phyloP scores from a whole-genome alignment of 179 eudicot genomes.

The Nepenthes alata region DNA sequence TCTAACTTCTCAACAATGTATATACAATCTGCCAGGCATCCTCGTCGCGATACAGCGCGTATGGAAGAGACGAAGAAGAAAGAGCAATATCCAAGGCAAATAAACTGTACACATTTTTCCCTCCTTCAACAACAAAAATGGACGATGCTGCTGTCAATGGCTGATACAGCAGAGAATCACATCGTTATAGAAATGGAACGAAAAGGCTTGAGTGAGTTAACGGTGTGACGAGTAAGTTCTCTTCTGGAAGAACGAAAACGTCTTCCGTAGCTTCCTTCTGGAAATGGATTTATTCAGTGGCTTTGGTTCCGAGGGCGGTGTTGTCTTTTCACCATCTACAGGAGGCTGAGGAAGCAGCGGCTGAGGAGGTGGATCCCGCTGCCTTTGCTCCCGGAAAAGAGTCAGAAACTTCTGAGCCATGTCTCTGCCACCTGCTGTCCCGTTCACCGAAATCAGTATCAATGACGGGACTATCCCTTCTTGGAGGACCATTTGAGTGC shows the following conservation, averaged over 20 bases:
- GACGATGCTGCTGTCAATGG: background rate
- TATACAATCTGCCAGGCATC: no score
- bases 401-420: conserved; percentile 58
- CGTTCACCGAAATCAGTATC: conserved; percentile 52
- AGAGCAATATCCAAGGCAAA: background rate
- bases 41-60: no score
- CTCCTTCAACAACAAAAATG: background rate
- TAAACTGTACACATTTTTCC: background rate
- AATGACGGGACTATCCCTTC: conserved; percentile 68
- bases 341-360: conserved; percentile 9
- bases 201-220: background rate
- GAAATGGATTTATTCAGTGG: conserved; percentile 1
- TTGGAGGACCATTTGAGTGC: conserved; percentile 55
- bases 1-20: no score
- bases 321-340: background rate
- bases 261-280: conserved; percentile 11
- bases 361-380: conserved; percentile 36
- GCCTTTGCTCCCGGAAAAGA: conserved; percentile 61
- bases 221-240: conserved; percentile 5
- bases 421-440: conserved; percentile 55
- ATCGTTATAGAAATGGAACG: background rate
- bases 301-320: background rate
- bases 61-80: no score
- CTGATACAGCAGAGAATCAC: background rate
- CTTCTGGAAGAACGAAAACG: conserved; percentile 11